Base-by-base conservation (phyloP, 1,284 basidiomycete species). In the Sanguinoderma infundibulare region DNA sequence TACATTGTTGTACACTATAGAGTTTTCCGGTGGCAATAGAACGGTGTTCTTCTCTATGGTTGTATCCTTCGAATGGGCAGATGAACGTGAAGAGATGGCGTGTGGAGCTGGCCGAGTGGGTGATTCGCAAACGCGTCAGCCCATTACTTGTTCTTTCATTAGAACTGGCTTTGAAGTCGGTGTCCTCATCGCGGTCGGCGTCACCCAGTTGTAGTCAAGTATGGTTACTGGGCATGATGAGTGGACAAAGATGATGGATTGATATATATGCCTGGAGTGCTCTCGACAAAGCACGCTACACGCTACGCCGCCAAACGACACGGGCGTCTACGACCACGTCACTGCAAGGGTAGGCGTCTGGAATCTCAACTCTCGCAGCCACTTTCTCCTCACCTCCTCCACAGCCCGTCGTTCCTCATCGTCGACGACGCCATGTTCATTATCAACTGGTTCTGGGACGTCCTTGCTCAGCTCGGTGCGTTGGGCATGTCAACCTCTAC, bases 371-470 rank as follows among this genome's bases (percentile, higher is more conserved):
- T 53, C 53, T 49, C 58, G 63, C 65, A 60, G 61, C 63, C 64
- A 60, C 63, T 61, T 55, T 60, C 69, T 60, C 56, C 61, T 39
- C 63, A 55, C 26, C 44, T 60, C 61, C 26, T 49, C n/a, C 49
- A 24, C 55, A 42, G 54, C 60, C 69, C 58, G 67, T 55, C 62
- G 69, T 63, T 60, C 71, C 69, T 64, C 69, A 67, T 57, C 70
- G 59, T 38, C 57, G 39, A 39, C 57, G 38, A 58, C 67, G 55
- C 69, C 74, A 95, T 95, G 93, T 94, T 91, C 78, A 92, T 94
- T 70, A 75, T 95, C 75, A 92, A 94, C 81, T 97, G 95, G 94
- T 95, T 97, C 79, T 96, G 92, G 92, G 95, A 98, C 74, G 81
- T 97, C 66, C 91, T 98, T 70, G 86, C 94, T 60, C 88, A 91